Evolutionary conservation across 2,329 filamentous ascomycete species (phyloP), one percentile per base, ranked within the genome.

Genomic region (Lasiodiplodia gonubiensis): DNA sequence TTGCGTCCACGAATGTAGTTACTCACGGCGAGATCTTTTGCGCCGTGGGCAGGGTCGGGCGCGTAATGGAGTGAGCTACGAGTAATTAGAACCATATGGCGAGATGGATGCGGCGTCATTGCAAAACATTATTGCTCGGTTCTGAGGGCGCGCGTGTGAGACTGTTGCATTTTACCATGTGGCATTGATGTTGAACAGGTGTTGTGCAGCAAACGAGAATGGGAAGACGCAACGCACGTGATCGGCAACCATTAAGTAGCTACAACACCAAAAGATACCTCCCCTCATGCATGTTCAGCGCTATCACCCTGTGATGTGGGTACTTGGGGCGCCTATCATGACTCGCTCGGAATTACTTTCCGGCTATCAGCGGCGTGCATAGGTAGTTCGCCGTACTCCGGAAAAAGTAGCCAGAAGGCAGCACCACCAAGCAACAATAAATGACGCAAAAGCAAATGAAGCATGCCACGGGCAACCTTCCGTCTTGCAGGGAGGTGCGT

Each of bases 181-280:
- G 11, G n/a, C 39, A 42, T 51, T 57, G 35, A 30, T 49, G 42
- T 70, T 33, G 72, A 69, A 67, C 68, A 18, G 39, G n/a, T 46
- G 42, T 46, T 21, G 42, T 73, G 69, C 25, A 37, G 35, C 35
- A 37, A 23, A 37, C 35, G 11, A 11, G 55, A 12, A 23, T 21
- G 30, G 16, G 35, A 23, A 27, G 16, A 37, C 55, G 8, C 18
- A 16, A 16, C 25, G 0, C 57, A 61, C 57, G 57, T 61, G 57
- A 61, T 25, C 49, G 25, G 49, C 49, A 23, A 52, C 49, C 21
- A 52, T 52, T 52, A 52, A 52, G 25, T 25, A 49, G 14, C 3
- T 25, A 35, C 57, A 61, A 61, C 57, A 61, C 57, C 57, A 60
- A 48, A 33, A 48, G 16, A 14, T 7, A 10, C 18, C 54, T 46